These are phyloP conservation scores for Fraxinus sp. DNA, from an alignment of 305 asterid genomes.

Conservation along the genomic window DNA sequence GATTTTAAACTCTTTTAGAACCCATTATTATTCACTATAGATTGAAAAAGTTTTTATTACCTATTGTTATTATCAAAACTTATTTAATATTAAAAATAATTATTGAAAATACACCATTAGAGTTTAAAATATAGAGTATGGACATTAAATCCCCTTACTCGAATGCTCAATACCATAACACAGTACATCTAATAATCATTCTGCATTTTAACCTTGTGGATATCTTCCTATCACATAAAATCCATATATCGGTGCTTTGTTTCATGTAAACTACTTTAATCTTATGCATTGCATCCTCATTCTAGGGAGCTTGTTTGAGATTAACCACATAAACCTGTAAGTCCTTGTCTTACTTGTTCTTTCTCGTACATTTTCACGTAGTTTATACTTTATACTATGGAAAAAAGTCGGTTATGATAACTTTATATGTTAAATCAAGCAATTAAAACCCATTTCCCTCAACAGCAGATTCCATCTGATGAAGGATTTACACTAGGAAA, in stretches of 20 bases:
- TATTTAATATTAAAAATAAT: too few relatives aligned
- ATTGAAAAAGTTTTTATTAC: neutral
- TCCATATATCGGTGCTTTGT: neutral
- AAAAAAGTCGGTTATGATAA: neutral
- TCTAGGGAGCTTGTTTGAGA: neutral
- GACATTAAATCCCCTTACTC: neutral
- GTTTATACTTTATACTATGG: neutral
- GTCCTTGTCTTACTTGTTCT: neutral
- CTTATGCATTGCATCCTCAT: neutral
- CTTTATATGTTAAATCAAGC: neutral
- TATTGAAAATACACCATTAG: neutral
- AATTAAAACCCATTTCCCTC: neutral
- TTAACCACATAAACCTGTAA: neutral
- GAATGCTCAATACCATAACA: neutral
- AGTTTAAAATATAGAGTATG: neutral
- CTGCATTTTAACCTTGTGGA: neutral
- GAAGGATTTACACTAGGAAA: slow-evolving; percentile 15
- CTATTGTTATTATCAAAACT: neutral
- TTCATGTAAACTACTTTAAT: neutral
- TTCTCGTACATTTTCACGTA: neutral
- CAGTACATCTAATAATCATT: neutral
- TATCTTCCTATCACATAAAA: neutral
- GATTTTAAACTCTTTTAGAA: neutral
- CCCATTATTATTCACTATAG: neutral
- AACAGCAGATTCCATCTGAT: neutral